phyloP scores from a whole-genome alignment of 2,329 filamentous ascomycete genomes.

The Myriangium duriaei region DNA sequence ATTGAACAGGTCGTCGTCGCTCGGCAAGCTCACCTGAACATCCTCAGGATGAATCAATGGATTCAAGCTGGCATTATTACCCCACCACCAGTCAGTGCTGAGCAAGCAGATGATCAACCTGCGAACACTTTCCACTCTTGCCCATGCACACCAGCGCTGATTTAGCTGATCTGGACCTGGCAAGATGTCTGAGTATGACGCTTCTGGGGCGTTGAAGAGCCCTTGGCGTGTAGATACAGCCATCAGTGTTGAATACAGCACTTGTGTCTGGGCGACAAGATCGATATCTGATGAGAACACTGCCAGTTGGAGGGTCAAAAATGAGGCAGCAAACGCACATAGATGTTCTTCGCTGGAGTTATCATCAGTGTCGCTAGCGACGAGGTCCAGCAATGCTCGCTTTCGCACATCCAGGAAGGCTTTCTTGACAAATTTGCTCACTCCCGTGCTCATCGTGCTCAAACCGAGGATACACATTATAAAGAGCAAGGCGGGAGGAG shows the following conservation, averaged over 20 bases:
- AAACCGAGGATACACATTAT: slow-evolving; percentile 43
- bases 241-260: slow-evolving; percentile 39
- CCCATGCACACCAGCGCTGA: slow-evolving; percentile 39
- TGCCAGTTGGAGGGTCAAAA: slow-evolving; percentile 38
- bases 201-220: slow-evolving; percentile 37
- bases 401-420: slow-evolving; percentile 28
- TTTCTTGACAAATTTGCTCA: slow-evolving; percentile 36
- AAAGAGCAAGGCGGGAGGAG: slow-evolving; percentile 35
- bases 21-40: slow-evolving; percentile 11
- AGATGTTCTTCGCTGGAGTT: slow-evolving; percentile 31
- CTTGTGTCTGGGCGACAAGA: slow-evolving; percentile 36
- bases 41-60: slow-evolving; percentile 11
- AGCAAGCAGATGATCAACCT: slow-evolving; percentile 11
- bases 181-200: slow-evolving; percentile 32
- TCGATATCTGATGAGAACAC: slow-evolving; percentile 35
- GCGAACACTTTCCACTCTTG: slow-evolving; percentile 35
- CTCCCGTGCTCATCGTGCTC: slow-evolving; percentile 39
- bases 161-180: slow-evolving; percentile 27
- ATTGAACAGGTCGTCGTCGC: slow-evolving; percentile 12
- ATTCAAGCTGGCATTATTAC: slow-evolving; percentile 10
- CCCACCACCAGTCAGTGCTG: slow-evolving; percentile 14
- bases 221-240: slow-evolving; percentile 35
- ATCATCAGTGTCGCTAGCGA: slow-evolving; percentile 28
- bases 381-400: slow-evolving; percentile 30
- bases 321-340: slow-evolving; percentile 35